These are phyloP conservation scores for Neurospora pannonica DNA, from an alignment of 495 filamentous ascomycete species.

Conservation along the genomic window DNA sequence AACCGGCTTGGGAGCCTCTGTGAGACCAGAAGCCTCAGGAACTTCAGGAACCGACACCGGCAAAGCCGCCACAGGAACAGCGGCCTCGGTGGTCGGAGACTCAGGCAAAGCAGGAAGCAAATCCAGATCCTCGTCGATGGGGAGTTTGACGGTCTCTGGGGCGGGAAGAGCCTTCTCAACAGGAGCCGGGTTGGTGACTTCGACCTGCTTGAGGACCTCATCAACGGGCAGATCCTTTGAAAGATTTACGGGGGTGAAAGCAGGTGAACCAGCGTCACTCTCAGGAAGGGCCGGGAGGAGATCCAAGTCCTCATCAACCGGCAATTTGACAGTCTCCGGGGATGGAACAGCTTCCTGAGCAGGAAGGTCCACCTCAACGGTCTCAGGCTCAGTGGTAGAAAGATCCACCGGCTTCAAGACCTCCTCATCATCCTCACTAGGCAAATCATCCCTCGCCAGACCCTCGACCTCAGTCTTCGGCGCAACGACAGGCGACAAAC, in stretches of 20 bases:
- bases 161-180: neutral
- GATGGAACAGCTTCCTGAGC: neutral
- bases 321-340: neutral
- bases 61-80: neutral
- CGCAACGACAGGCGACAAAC: neutral
- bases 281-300: neutral
- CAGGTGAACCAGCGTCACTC: neutral
- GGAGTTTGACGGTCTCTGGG: neutral
- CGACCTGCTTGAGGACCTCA: neutral
- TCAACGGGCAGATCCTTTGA: neutral
- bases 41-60: neutral
- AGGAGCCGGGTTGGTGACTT: neutral
- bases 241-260: neutral
- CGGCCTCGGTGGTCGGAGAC: neutral
- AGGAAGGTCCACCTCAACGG: neutral
- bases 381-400: neutral
- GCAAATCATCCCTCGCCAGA: neutral
- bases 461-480: neutral
- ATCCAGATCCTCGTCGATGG: neutral
- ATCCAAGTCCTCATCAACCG: neutral
- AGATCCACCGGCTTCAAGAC: neutral
- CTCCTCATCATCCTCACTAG: neutral
- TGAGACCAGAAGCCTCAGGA: neutral
- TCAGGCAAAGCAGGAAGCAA: neutral
- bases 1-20: neutral